phyloP scores from a whole-genome alignment of 129 eudicot species.

The sunflower (Helianthus annuus) region DNA sequence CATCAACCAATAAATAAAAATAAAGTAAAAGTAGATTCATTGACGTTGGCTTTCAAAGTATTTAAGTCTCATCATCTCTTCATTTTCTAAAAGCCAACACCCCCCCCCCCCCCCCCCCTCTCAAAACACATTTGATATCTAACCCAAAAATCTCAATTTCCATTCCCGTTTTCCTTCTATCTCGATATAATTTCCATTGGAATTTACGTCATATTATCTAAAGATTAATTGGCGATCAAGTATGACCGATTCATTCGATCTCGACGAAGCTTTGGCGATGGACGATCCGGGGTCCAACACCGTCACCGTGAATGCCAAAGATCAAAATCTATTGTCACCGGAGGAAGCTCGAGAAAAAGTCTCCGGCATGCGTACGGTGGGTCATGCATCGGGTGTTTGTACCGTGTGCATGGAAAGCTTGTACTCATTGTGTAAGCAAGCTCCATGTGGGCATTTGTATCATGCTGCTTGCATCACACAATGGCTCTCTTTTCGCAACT shows the following conservation, averaged over 20 bases:
- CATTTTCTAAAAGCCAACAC: neutral
- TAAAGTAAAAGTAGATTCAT: neutral
- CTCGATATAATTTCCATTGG: no score
- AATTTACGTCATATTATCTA: no score
- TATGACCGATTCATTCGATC: conserved; percentile 34
- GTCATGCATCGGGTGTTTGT: conserved; percentile 23
- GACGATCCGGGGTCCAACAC: conserved; percentile 15
- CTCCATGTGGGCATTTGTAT: conserved; percentile 60
- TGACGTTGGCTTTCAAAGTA: neutral
- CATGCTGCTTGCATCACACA: conserved; percentile 52
- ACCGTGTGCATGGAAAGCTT: conserved; percentile 53
- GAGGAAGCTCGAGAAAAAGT: conserved; percentile 19
- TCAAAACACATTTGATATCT: neutral
- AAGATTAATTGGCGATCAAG: no score
- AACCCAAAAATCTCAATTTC: neutral
- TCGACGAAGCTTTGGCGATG: conserved; percentile 36
- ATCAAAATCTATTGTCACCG: neutral
- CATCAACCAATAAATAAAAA: neutral
- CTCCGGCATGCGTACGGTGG: conserved; percentile 18
- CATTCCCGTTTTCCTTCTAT: neutral
- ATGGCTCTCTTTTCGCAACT: conserved; percentile 53
- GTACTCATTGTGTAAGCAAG: conserved; percentile 29
- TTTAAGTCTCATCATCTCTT: neutral
- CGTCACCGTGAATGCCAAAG: neutral
- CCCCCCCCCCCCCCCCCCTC: neutral